These are phyloP conservation scores for Neurospora sublineolata DNA, from an alignment of 495 filamentous ascomycete species.

Conservation along the genomic window DNA sequence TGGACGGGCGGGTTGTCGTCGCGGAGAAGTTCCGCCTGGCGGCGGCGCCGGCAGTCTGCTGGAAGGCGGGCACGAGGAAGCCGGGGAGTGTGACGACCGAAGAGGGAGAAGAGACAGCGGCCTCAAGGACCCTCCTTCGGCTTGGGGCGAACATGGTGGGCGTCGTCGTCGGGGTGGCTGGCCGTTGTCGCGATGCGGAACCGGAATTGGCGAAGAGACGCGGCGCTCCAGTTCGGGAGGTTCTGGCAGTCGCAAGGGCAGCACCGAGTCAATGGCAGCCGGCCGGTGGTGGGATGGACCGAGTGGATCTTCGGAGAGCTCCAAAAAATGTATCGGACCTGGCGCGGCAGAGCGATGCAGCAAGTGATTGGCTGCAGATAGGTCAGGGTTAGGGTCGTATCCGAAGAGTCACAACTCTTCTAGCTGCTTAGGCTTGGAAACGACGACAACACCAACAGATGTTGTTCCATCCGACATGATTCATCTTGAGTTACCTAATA, in stretches of 20 bases:
- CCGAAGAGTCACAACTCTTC: background rate
- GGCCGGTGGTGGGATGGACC: background rate
- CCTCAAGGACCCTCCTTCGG: conserved; percentile 30
- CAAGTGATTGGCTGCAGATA: background rate
- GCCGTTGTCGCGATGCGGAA: background rate
- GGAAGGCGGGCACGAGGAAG: conserved; percentile 68
- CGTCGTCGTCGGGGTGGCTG: background rate
- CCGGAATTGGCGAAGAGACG: conserved; percentile 3
- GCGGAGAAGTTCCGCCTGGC: conserved; percentile 50
- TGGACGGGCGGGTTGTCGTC: conserved; percentile 53
- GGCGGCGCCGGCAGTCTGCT: conserved; percentile 16
- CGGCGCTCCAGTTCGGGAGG: conserved; percentile 6
- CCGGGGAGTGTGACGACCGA: conserved; percentile 42
- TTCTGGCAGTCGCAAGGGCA: background rate
- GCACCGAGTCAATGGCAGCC: background rate
- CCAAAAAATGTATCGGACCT: background rate
- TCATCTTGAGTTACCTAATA: background rate
- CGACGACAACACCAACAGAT: background rate
- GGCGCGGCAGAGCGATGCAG: background rate
- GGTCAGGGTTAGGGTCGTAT: background rate
- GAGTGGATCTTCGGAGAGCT: background rate
- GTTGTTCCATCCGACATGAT: background rate
- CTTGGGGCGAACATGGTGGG: conserved; percentile 37
- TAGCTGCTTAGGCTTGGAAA: background rate
- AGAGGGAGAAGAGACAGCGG: conserved; percentile 17